A percentile compares a stretch with the other conserved stretches of the same genome.
These are phyloP conservation scores for Zopfia rhizophila DNA, from an alignment of 2,329 filamentous ascomycete species.

Conservation along the genomic window DNA sequence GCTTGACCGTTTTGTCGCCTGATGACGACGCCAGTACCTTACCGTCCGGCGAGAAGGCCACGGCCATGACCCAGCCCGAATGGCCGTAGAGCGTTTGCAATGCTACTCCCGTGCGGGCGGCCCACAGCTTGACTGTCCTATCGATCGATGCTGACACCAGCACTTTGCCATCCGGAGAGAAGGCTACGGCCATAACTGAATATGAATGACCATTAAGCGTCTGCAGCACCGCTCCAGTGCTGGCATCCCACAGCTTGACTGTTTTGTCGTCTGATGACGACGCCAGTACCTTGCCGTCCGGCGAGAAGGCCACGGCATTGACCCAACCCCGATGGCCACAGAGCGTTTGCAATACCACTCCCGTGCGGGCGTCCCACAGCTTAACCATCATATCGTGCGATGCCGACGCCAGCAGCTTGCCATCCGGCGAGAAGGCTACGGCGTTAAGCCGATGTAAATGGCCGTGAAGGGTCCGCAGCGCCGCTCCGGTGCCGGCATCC, in stretches of 20 bases:
- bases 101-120: too few species aligned
- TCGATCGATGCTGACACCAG: constrained; percentile 63
- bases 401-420: constrained; percentile 23
- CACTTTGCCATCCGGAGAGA: constrained; percentile 89
- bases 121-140: constrained; percentile 28
- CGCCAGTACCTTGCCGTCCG: too few species aligned
- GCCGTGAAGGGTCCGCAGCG: constrained; percentile 50
- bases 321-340: constrained; percentile 20
- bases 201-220: constrained; percentile 92
- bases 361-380: constrained; percentile 24
- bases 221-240: constrained; percentile 70
- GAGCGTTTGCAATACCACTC: constrained; percentile 12
- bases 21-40: constrained; percentile 12
- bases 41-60: constrained; percentile 22
- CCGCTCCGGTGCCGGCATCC: constrained; percentile 56
- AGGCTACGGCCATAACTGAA: constrained; percentile 77
- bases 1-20: constrained; percentile 9
- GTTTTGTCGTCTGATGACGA: too few species aligned
- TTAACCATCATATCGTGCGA: constrained; percentile 24
- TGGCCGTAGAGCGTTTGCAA: constrained; percentile 19
- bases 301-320: too few species aligned
- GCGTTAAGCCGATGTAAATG: too few species aligned
- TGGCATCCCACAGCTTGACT: too few species aligned
- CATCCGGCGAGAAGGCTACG: constrained; percentile 28
- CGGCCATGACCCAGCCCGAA: constrained; percentile 4